phyloP scores from a whole-genome alignment of 2,329 filamentous ascomycete species.

The Fusarium tanahbumbuense region DNA sequence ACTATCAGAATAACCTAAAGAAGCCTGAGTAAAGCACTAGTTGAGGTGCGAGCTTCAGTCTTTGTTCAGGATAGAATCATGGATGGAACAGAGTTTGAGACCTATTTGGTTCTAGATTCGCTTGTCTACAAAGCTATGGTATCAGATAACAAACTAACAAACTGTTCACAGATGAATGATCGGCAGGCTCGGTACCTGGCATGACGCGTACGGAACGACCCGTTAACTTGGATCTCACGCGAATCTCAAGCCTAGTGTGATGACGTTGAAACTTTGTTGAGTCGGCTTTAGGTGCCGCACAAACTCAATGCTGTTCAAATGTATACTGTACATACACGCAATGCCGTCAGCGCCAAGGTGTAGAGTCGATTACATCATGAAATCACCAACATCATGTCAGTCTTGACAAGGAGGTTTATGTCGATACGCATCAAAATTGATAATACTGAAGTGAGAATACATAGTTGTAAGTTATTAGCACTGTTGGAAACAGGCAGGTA shows the following conservation, averaged over 20 bases:
- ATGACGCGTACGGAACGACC: constrained; percentile 7
- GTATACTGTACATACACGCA: background rate
- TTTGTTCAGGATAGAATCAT: background rate
- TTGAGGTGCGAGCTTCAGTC: background rate
- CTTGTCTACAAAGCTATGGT: no score
- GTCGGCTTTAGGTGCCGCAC: background rate
- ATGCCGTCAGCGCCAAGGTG: background rate
- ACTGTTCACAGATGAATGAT: background rate
- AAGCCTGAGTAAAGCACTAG: background rate
- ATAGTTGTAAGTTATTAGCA: constrained; percentile 2
- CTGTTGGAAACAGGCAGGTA: constrained; percentile 25
- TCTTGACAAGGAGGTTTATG: background rate
- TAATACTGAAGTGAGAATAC: background rate
- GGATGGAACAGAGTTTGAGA: background rate
- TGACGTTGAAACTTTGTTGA: constrained; percentile 2
- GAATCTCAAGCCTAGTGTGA: background rate
- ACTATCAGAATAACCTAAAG: background rate
- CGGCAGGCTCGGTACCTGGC: background rate
- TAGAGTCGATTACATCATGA: constrained; percentile 26
- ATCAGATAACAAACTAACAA: background rate
- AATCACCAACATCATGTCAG: background rate
- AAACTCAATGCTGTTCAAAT: constrained; percentile 6
- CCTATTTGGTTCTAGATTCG: no score
- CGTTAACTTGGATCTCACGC: background rate
- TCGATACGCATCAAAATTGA: background rate